phyloP scores from a whole-genome alignment of 345 rosid genomes.

The Theobroma cacao region DNA sequence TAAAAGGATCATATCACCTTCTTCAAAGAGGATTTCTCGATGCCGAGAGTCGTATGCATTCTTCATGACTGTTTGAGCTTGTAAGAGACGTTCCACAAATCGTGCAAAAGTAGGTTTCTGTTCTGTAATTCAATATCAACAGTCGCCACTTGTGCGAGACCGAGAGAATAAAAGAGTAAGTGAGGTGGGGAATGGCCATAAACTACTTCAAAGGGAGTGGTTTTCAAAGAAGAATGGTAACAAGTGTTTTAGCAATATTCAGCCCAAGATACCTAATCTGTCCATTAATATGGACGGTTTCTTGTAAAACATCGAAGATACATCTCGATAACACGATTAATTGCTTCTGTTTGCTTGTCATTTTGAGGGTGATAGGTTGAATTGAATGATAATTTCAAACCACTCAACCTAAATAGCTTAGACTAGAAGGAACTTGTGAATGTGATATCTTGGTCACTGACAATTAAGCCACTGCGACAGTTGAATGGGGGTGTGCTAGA shows the following conservation, averaged over 20 bases:
- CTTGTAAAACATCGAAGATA: neutral
- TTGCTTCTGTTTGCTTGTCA: too few species aligned
- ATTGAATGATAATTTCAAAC: too few species aligned
- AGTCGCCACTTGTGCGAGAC: neutral
- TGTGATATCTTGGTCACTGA: too few species aligned
- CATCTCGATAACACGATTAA: neutral
- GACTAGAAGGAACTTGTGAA: too few species aligned
- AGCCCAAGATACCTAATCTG: neutral
- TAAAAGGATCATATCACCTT: neutral
- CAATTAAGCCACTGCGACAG: too few species aligned
- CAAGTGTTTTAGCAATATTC: conserved; percentile 7
- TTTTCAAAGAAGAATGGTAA: neutral
- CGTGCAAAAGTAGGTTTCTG: neutral
- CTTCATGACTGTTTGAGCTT: neutral
- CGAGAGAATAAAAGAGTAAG: neutral
- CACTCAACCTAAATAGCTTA: too few species aligned
- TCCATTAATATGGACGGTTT: neutral
- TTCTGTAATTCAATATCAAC: neutral
- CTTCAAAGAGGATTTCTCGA: neutral
- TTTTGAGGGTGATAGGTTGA: neutral
- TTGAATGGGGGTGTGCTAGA: neutral
- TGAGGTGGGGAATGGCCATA: neutral
- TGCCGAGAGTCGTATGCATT: neutral
- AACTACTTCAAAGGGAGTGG: neutral
- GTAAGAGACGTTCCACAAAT: neutral